Evolutionary conservation across 805 yeast genomes (phyloP), one percentile per base, ranked within the genome.

Genomic region (Kurtzmaniella fragi): DNA sequence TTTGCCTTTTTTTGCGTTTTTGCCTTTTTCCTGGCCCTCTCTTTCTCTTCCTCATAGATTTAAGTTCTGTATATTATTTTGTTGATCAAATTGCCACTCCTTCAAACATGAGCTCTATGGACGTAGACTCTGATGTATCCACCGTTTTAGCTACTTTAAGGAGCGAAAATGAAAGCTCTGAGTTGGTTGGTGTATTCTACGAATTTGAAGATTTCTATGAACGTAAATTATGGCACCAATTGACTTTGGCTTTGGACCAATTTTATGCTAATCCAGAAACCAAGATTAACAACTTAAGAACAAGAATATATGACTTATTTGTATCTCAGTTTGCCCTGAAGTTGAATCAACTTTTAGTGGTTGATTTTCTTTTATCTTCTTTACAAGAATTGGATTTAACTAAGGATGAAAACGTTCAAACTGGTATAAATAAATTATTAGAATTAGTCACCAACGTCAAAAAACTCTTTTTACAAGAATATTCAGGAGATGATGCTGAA

Each of bases 181-280:
- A 82, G 30, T 67, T 89, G 38, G 68, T 78, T 8, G 75, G 79
- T 23, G 59, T 71, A 6, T 74, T 84, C 50, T 81, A 77, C 54
- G 75, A 77, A 38, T 75, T 91, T 56, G 97, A 90, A 55, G 96
- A 88, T 52, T 70, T 71, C 41, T 84, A 87, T 64, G 96, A 89
- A 55, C 73, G 95, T 50, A 89, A 88, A 61, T 74, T 91, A 57
- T 93, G 97, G 97, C 95, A 84, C 65, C 98, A 93, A 68, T 74
- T 93, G 56, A 86, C 96, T 2, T 76, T 77, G 44, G 62, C 77
- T 5, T 67, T 93, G 41, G 67, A 67, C 28, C 73, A 72, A 45
- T 75, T 90, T 54, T 91, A 78, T 64, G 67, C 66, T 32, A 68
- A 71, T 40, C 71, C 77, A 7, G 69, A 68, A 20, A 70, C 84